phyloP scores from a whole-genome alignment of 306 rosid genomes.

The Betula pendula region DNA sequence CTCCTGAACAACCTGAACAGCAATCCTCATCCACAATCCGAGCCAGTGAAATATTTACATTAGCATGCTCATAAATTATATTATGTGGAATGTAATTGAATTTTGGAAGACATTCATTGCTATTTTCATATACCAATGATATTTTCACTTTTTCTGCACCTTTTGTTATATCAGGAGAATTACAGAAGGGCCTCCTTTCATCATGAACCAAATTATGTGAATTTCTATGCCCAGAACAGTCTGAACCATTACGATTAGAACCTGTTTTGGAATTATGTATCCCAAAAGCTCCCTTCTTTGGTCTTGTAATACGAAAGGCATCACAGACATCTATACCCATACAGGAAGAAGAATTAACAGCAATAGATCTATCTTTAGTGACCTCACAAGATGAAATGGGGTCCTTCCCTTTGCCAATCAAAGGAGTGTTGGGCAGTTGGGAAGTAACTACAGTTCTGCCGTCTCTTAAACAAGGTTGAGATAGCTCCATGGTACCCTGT shows the following conservation, averaged over 20 bases:
- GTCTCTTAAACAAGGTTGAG: slow-evolving; percentile 28
- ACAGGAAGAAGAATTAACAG: slow-evolving; percentile 1
- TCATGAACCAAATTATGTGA: slow-evolving; percentile 17
- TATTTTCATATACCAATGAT: slow-evolving; percentile 58
- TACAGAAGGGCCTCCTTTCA: slow-evolving; percentile 22
- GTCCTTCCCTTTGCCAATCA: slow-evolving; percentile 23
- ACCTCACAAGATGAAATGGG: slow-evolving; percentile 16
- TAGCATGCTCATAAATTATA: slow-evolving; percentile 67
- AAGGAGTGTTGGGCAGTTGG: slow-evolving; percentile 21
- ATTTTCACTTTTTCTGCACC: slow-evolving; percentile 71
- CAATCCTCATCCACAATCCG: slow-evolving; percentile 85
- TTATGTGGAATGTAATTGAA: slow-evolving; percentile 75
- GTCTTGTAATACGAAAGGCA: slow-evolving; percentile 10
- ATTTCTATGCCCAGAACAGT: slow-evolving; percentile 23
- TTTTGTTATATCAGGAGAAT: slow-evolving; percentile 60
- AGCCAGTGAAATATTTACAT: slow-evolving; percentile 73
- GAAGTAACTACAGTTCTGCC: slow-evolving; percentile 24
- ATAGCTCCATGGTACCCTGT: slow-evolving; percentile 24
- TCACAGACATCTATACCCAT: neutral
- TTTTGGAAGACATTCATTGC: slow-evolving; percentile 57
- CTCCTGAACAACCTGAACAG: slow-evolving; percentile 64
- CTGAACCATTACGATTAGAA: slow-evolving; percentile 22
- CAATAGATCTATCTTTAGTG: neutral
- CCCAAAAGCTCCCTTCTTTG: neutral
- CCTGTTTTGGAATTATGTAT: slow-evolving; percentile 3